Evolutionary conservation across 202 grass and related monocot species (phyloP).

Genomic region (Alloteropsis angusta): DNA sequence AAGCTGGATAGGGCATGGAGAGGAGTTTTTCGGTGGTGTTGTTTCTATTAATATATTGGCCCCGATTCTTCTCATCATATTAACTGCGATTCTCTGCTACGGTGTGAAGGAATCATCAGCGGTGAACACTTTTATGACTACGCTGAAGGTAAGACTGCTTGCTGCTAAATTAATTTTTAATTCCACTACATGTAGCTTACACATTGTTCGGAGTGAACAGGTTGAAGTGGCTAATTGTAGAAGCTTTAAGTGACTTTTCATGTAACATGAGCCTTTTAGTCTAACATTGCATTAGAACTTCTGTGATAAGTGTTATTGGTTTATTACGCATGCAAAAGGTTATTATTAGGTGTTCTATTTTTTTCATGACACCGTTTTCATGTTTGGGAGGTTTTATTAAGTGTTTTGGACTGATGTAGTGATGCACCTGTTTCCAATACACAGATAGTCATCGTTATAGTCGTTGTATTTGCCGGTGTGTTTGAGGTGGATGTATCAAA

Average conservation of each 20-base stretch:
- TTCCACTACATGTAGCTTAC: background rate
- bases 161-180: background rate
- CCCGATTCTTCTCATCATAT: slow-evolving; percentile 61
- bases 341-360: background rate
- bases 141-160: slow-evolving; percentile 56
- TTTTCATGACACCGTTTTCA: background rate
- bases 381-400: background rate
- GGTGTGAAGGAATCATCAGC: slow-evolving; percentile 88
- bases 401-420: background rate
- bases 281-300: background rate
- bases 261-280: background rate
- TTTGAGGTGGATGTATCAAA: slow-evolving; percentile 97
- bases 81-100: slow-evolving; percentile 70
- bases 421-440: background rate
- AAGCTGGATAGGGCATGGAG: slow-evolving; percentile 81
- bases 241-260: background rate
- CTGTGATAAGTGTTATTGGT: background rate
- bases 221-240: background rate
- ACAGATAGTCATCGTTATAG: slow-evolving; percentile 80
- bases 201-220: background rate
- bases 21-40: slow-evolving; percentile 76
- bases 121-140: slow-evolving; percentile 84
- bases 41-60: slow-evolving; percentile 86
- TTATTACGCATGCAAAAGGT: background rate
- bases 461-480: slow-evolving; percentile 60